Base-by-base conservation (phyloP, 805 yeast genomes). In the Lachancea sp. region DNA sequence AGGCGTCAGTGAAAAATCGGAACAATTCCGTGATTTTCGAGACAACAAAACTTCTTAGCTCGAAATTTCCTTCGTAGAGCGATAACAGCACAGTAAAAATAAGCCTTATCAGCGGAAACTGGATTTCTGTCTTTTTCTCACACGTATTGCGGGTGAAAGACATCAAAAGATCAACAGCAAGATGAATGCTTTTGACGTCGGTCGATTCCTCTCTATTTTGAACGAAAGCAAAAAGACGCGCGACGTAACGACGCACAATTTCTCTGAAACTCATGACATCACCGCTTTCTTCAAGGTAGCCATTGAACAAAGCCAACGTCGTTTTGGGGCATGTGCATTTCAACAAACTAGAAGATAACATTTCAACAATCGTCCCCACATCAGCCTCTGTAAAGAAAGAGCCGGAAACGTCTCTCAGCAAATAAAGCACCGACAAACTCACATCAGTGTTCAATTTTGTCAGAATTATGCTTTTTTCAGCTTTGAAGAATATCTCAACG, bases 241-340 rank as follows among this genome's bases (percentile, higher is more conserved):
- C 6, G 10, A 43, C 26, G 5, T 26, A 15, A n/a, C 34, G 26
- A 6, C 46, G 31, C 17, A 43, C 38, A 32, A 43, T 17, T n/a
- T 25, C 38, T 18, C 31, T 29, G 18, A 19, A 30, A 9, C 20
- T n/a, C 2, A 22, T 19, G 10, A 42, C 37, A 15, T 12, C 4
- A 8, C 7, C 16, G 3, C n/a, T 19, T n/a, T 26, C 16, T 6
- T 13, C 10, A 2, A 83, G 68, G 36, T 86, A 65, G 0, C 81
- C 70, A 53, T 74, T 81, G 41, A 83, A 68, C 13, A 93, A 81
- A 50, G 82, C 89, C 11, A 81, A 67, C 0, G 77, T 68, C 9
- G 77, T 65, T 0, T 69, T 59, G 8, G 70, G 53, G 8, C 63
- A 57, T n/a, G 63, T 69, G 2, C 65, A 58, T 4, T 66, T 57